Evolutionary conservation across 169 alveolate genomes (phyloP), one percentile per base, ranked within the genome.

Genomic region (Babesia sp.): DNA sequence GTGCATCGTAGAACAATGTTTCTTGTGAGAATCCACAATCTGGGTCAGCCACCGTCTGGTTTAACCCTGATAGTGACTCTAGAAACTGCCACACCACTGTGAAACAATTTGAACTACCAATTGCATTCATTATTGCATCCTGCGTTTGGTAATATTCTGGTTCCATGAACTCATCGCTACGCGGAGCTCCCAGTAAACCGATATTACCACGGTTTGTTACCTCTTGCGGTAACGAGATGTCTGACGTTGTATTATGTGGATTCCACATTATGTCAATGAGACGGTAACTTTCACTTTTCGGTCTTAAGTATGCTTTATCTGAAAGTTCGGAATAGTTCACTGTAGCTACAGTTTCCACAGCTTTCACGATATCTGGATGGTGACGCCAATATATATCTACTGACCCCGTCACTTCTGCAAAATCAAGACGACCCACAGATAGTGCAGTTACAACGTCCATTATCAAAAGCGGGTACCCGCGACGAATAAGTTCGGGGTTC

Each of bases 271-370:
- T 60, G 29, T 79, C 87, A 0, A 79, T 37, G 63, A 79, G 6
- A 44, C 68, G 67, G 58, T 70, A 79, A 6, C 59, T 20, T 39
- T 70, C 83, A 22, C 37, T 36, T 51, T 68, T 79, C 16, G 74
- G 71, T 26, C 83, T 36, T 20, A 79, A 24, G 39, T 79, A 79
- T 18, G 87, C 63, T 70, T 79, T 79, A 55, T 67, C 83, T 4
- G 87, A 50, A 20, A 79, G 48, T 37, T 59, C 64, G 22, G 87
- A 79, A 54, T 70, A 70, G 57, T 57, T 71, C 11, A 57, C 7
- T 28, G 78, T 54, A 9, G 87, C 82, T 51, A 79, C 68, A 22
- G 39, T 4, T 24, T 79, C 87, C 24, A 79, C 56, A 3, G 83
- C 61, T 4, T 59, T 39, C 18, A 58, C 57, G 20, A 70, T 20